Conservation (phyloP, 495 filamentous ascomycete species). For the Rhypophila decipiens region DNA sequence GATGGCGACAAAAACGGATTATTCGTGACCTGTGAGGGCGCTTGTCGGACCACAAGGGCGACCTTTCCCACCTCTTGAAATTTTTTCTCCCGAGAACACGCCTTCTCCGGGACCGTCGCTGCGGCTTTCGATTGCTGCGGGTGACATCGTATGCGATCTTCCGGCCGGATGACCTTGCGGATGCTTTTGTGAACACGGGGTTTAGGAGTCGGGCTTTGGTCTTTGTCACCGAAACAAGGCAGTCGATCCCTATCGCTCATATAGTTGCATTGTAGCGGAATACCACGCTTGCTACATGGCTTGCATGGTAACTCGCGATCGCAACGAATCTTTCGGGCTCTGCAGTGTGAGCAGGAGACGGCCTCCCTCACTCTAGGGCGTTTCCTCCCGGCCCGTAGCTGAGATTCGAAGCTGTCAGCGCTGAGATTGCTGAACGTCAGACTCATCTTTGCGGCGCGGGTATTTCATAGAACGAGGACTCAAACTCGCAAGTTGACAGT, state of each 20-base stretch:
- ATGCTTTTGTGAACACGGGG: no score
- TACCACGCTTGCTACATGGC: conserved; percentile 13
- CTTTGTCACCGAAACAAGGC: no score
- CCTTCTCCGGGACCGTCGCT: not conserved
- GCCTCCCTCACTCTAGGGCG: conserved; percentile 15
- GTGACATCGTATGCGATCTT: no score
- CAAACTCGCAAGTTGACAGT: no score
- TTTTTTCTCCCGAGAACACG: not conserved
- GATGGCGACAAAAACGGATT: conserved; percentile 4
- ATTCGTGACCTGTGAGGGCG: not conserved
- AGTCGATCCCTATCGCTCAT: conserved; percentile 1
- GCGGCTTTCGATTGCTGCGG: not conserved
- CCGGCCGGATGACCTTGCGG: no score
- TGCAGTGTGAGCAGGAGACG: conserved; percentile 32
- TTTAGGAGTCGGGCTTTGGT: no score
- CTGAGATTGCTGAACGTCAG: conserved; percentile 17
- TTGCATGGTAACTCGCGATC: conserved; percentile 51
- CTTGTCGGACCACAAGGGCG: not conserved
- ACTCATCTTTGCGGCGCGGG: conserved; percentile 1
- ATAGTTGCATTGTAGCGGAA: conserved; percentile 11
- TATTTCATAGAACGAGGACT: no score
- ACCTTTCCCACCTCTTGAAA: not conserved
- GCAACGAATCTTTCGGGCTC: conserved; percentile 56
- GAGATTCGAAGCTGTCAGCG: conserved; percentile 16
- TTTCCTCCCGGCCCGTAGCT: conserved; percentile 16